Base-by-base conservation (phyloP, 129 eudicot species). In the Rutidosis leptorrhynchoides region DNA sequence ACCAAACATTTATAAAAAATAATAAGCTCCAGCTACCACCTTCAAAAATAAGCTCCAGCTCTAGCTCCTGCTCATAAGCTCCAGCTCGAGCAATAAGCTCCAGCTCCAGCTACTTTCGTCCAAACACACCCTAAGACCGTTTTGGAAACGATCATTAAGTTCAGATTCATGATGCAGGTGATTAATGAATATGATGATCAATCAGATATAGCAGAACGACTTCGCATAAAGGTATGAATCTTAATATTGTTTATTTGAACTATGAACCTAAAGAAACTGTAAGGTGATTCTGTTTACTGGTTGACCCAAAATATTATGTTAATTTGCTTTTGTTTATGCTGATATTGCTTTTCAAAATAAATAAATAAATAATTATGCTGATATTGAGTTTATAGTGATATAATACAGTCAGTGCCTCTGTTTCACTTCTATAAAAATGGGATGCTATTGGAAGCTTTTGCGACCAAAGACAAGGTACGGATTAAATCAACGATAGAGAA, bases 151-250 rank as follows among this genome's bases (percentile, higher is more conserved):
- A 65, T 53, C 23, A 61, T 6, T 9, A 67, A 48, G 32, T 69
- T 60, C 21, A 56, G n/a, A 72, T 76, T 22, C 17, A 28, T 27
- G 63, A 2, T 83, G 65, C 85, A 85, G 95, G 95, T 92, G 30
- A 54, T 85, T 69, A 96, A 92, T 78, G 98, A 88, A 75, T 92
- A 88, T 64, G 96, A 92, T 69, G 98, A 92, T 70, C 91, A 80
- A 48, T 81, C 98, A 69, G 96, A 92, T 62, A 89, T 92, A 57
- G 98, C 98, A 61, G 98, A 88, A 20, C 80, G 92, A 51, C 90
- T 85, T 43, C 71, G 95, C 64, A 93, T 92, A 62, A 93, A 71
- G 98, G 96, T 92, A 75, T 53, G 37, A 14, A 22, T 20, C 53
- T 56, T 3, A 30, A 15, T 25, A 24, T 20, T n/a, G n/a, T 2